Base-by-base conservation (phyloP, 2,329 filamentous ascomycete genomes). In the Xylaria sp. region DNA sequence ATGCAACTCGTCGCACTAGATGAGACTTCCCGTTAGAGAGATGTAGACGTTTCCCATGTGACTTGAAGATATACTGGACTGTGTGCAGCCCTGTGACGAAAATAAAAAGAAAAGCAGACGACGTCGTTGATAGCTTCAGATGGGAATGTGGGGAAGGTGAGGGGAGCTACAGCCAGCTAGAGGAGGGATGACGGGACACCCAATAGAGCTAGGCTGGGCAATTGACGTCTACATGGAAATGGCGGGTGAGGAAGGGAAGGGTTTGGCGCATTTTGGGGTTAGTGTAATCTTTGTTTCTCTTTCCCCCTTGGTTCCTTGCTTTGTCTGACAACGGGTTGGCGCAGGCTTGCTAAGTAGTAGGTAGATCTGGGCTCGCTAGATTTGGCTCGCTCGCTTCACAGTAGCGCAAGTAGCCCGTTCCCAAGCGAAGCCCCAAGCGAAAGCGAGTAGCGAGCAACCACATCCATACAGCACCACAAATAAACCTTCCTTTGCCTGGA, bases 1-100 rank as follows among this genome's bases (percentile, higher is more conserved):
- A 78, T 97, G 93, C 64, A 88, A 89, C 83, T 99, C 95, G 86
- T 98, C 95, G 80, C 95, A 99, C 95, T 97, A 76, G 69, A 70
- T 66, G 46, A 23, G 37, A 42, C 12, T 12, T 2, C 49, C 45
- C 45, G 57, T 66, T 64, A 66, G 60, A 57, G 43, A 15, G 17
- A 42, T 17, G 47, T 25, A 12, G 15, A 33, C 55, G 15, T 35
- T 52, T 38, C 64, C 51, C 8, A 51, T 7, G 46, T 37, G 43
- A 55, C 23, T 23, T 43, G 17, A 42, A 31, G 9, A 37, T 51
- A 40, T 55, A 23, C 7, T 23, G 49, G 45, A 33, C 28, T 63
- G 37, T 6, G n/a, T n/a, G n/a, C n/a, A 43, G 17, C 11, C 15
- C 42, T 35, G 37, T 17, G 14, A 23, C 1, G 3, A 23, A 35